Percentiles rank a stretch among this genome's conserved stretches.
Evolutionary conservation across 2,329 filamentous ascomycete genomes (phyloP).

Genomic region (Neurospora sp.): DNA sequence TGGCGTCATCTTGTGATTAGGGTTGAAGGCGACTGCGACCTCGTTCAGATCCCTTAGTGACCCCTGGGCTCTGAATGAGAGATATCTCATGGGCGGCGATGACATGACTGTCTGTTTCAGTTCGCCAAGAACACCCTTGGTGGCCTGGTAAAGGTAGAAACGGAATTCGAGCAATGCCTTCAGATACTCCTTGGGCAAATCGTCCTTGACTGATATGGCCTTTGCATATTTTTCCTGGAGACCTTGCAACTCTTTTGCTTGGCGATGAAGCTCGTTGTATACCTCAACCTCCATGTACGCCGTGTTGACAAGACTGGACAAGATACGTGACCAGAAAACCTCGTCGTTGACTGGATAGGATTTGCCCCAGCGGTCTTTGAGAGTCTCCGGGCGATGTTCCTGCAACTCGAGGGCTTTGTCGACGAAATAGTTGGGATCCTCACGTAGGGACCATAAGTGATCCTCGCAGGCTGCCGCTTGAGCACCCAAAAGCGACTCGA

Average conservation of each 20-base stretch:
- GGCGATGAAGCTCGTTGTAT: conserved; percentile 29
- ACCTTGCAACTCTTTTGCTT: conserved; percentile 17
- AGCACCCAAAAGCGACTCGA: conserved; percentile 35
- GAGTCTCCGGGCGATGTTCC: conserved; percentile 36
- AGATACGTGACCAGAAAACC: conserved; percentile 30
- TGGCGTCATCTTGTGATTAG: conserved; percentile 14
- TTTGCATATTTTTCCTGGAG: conserved; percentile 25
- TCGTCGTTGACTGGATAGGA: conserved; percentile 6
- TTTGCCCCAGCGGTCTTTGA: conserved; percentile 29
- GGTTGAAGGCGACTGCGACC: conserved; percentile 15
- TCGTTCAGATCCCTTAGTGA: conserved; percentile 9
- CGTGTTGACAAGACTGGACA: conserved; percentile 23
- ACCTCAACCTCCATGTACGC: conserved; percentile 26
- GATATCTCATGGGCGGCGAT: conserved; percentile 31
- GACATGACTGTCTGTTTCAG: conserved; percentile 20
- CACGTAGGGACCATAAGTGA: conserved; percentile 44
- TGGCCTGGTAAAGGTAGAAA: conserved; percentile 24
- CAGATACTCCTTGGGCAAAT: conserved; percentile 31
- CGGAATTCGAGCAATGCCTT: conserved; percentile 30
- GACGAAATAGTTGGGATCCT: conserved; percentile 49
- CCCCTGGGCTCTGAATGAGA: conserved; percentile 22
- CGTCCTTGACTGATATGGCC: conserved; percentile 22
- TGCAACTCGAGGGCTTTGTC: conserved; percentile 30
- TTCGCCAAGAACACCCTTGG: conserved; percentile 21
- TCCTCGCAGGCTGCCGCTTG: conserved; percentile 36